phyloP scores from a whole-genome alignment of 1,284 basidiomycete species.

The Tilletia horrida region DNA sequence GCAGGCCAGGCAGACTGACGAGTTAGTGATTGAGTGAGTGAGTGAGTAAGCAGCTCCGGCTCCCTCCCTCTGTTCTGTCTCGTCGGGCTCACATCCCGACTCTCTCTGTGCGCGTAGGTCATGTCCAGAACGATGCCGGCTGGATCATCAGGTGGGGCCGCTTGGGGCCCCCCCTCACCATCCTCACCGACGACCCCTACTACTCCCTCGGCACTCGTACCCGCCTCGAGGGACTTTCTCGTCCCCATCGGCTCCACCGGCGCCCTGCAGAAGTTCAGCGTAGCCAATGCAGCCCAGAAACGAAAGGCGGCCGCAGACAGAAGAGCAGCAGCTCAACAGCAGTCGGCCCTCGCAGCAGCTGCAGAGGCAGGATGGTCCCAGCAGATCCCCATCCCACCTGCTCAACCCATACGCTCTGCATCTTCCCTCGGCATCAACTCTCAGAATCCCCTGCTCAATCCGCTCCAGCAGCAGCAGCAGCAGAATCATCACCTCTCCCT shows the following conservation, averaged over 20 bases:
- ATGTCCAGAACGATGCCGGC: not conserved
- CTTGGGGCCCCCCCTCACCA: not conserved
- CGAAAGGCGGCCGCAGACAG: conserved; percentile 22
- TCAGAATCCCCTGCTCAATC: conserved; percentile 6
- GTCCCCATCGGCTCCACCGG: conserved; percentile 47
- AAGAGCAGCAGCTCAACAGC: not conserved
- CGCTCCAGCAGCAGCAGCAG: conserved; percentile 16
- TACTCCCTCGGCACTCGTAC: not conserved
- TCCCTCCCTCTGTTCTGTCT: no score
- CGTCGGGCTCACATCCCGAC: no score
- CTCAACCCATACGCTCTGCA: conserved; percentile 2
- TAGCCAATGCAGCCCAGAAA: conserved; percentile 37
- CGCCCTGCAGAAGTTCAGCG: conserved; percentile 45
- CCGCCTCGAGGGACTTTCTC: conserved; percentile 36
- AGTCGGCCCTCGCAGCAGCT: conserved; percentile 18
- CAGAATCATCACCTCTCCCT: not conserved
- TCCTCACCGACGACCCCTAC: conserved; percentile 4
- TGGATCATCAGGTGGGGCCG: not conserved
- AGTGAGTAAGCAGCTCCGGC: no score
- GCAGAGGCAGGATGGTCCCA: conserved; percentile 26
- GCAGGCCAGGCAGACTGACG: no score
- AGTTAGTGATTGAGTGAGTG: no score
- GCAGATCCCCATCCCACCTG: not conserved
- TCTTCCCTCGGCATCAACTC: conserved; percentile 5
- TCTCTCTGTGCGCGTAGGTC: not conserved